Conservation (phyloP, 371 early-diverging fungal species). For the Scutellospora calospora region DNA sequence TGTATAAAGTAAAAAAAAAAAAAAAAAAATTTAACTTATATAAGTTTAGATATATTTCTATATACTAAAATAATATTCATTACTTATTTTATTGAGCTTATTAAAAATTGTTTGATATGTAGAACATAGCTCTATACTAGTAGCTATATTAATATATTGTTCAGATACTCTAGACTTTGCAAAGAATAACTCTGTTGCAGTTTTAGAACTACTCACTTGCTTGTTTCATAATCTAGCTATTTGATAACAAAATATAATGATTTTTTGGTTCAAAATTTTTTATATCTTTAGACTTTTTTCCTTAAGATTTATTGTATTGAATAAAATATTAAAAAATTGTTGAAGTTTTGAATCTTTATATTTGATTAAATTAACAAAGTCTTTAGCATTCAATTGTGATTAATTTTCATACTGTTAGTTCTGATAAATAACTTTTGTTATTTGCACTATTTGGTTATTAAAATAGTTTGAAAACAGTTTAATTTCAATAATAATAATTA, state of each 20-base stretch:
- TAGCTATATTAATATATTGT: too few species aligned
- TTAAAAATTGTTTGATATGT: conserved; percentile 16
- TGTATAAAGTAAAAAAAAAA: too few species aligned
- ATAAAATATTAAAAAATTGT: not conserved
- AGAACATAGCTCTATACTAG: not conserved
- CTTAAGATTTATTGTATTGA: not conserved
- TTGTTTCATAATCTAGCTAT: too few species aligned
- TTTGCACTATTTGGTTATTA: not conserved
- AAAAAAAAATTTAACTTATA: not conserved
- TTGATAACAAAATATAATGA: not conserved
- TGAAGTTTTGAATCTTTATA: not conserved
- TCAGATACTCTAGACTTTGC: too few species aligned
- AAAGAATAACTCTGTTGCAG: too few species aligned
- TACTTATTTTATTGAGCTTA: not conserved
- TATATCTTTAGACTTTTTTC: not conserved
- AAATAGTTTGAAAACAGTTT: not conserved
- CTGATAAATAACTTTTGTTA: not conserved
- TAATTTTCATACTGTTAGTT: not conserved
- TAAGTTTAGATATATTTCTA: not conserved
- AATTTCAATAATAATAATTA: not conserved
- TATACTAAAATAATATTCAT: not conserved
- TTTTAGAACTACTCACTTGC: too few species aligned
- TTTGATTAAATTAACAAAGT: not conserved
- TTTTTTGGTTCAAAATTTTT: not conserved
- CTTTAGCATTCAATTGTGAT: not conserved